Evolutionary conservation across 352 stramenopile species (phyloP).

Genomic region (Globisporangium emineosum): DNA sequence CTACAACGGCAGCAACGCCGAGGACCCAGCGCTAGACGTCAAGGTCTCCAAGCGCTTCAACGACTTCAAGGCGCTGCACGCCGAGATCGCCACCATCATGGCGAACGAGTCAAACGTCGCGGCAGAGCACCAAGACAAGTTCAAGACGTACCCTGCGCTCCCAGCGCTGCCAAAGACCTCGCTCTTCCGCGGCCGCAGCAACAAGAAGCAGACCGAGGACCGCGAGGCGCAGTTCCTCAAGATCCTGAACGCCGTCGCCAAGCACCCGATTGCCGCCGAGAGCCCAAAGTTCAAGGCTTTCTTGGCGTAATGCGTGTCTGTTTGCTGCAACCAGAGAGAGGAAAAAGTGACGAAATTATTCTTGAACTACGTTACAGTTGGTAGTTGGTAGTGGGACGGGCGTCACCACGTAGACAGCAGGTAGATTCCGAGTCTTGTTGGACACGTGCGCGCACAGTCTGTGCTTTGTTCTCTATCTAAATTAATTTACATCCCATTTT

Average conservation of each 20-base stretch:
- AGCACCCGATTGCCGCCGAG: slow-evolving; percentile 46
- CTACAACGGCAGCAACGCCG: slow-evolving; percentile 40
- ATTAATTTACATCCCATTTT: slow-evolving; percentile 12
- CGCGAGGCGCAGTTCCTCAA: slow-evolving; percentile 56
- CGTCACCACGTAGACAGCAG: neutral
- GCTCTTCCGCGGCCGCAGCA: slow-evolving; percentile 38
- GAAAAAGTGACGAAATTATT: neutral
- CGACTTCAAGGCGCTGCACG: slow-evolving; percentile 70
- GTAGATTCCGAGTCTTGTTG: neutral
- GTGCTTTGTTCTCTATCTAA: slow-evolving; percentile 11
- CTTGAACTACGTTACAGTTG: neutral
- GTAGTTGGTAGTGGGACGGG: neutral
- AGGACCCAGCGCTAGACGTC: slow-evolving; percentile 38
- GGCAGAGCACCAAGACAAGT: slow-evolving; percentile 40
- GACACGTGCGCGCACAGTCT: neutral
- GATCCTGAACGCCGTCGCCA: slow-evolving; percentile 61
- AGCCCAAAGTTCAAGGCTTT: slow-evolving; percentile 50
- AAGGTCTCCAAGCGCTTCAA: slow-evolving; percentile 70
- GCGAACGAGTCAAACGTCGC: slow-evolving; percentile 53
- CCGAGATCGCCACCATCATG: slow-evolving; percentile 49
- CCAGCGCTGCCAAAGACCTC: slow-evolving; percentile 48
- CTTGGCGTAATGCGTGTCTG: slow-evolving; percentile 26
- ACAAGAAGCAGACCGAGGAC: slow-evolving; percentile 51
- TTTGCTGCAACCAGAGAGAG: neutral
- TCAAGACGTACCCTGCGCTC: slow-evolving; percentile 56